Evolutionary conservation across 148 eudicot genomes (phyloP), one percentile per base, ranked within the genome.

Genomic region (Hydrangea macrophylla): DNA sequence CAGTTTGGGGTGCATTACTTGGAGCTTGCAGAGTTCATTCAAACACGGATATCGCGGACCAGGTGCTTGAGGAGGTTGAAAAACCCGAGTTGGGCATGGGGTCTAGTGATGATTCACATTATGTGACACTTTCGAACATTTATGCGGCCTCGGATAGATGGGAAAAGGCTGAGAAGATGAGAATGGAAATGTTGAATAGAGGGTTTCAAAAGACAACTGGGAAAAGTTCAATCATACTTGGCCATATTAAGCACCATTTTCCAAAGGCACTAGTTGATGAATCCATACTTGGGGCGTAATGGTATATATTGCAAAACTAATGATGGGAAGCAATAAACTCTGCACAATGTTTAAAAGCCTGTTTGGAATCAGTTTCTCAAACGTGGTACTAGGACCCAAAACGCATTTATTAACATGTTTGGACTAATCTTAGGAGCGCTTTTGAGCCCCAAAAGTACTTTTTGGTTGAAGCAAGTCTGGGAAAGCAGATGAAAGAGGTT

Each of bases 111-210:
- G 72, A 62, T 62, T 60, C 84, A 24, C 89, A 80, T 75, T 76
- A 74, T 69, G 80, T 85, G 72, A 78, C 81, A 31, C 55, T 90
- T 48, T 82, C 90, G n/a, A 87, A 80, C 60, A 81, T 89, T 40
- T 88, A 80, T 81, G 92, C 90, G 13, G 81, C 87, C 42, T 79
- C 85, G 17, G 76, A 82, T 54, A 76, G 72, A 72, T 90, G 90
- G 93, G 87, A 83, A 62, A 82, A 74, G 67, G 86, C 87, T 56
- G 89, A 84, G 70, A 68, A 69, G 25, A 70, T 79, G 71, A 81
- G 92, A 75, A 56, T 55, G 0, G 68, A 23, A 15, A 73, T 83
- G 80, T 42, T 58, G n/a, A 63, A 74, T 28, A 76, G 62, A 54
- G 82, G 84, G 25, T 62, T 78, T 30, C 51, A 63, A 32, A 90